Evolutionary conservation across 139 green algal species (phyloP).

Genomic region (Haematococcus lacustris): DNA sequence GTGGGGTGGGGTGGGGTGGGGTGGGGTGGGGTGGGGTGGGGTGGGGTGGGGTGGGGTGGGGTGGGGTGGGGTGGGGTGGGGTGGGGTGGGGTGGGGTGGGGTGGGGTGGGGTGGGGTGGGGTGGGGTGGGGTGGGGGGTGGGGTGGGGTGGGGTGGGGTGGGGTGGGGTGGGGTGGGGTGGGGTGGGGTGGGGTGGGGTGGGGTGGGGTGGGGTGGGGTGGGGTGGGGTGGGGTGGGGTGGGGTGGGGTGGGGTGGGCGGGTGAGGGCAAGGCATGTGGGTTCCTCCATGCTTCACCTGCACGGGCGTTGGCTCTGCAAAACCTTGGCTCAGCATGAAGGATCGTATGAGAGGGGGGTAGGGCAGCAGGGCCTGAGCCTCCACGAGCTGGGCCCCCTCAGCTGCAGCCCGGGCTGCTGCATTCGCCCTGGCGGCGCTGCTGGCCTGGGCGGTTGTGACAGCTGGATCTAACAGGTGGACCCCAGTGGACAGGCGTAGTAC

Average conservation of each 20-base stretch:
- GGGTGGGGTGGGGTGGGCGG: not conserved
- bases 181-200: no score
- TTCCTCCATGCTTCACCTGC: slow-evolving; percentile 31
- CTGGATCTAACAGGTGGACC: slow-evolving; percentile 1
- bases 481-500: slow-evolving; percentile 2
- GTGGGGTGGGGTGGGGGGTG: no score
- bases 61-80: not conserved
- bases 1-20: no score
- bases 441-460: not conserved
- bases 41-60: no score
- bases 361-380: slow-evolving; percentile 2
- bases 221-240: not conserved
- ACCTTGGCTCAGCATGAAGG: slow-evolving; percentile 50
- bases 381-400: slow-evolving; percentile 1
- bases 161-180: no score
- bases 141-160: no score
- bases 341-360: not conserved
- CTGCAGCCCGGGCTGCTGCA: not conserved
- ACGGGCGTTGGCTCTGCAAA: slow-evolving; percentile 61
- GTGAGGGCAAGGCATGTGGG: not conserved
- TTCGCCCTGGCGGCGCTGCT: not conserved
- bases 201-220: no score
- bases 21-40: no score
- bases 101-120: no score
- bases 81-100: no score